Conservation (phyloP, 139 green algal species). For the Medakamo hakoo region DNA sequence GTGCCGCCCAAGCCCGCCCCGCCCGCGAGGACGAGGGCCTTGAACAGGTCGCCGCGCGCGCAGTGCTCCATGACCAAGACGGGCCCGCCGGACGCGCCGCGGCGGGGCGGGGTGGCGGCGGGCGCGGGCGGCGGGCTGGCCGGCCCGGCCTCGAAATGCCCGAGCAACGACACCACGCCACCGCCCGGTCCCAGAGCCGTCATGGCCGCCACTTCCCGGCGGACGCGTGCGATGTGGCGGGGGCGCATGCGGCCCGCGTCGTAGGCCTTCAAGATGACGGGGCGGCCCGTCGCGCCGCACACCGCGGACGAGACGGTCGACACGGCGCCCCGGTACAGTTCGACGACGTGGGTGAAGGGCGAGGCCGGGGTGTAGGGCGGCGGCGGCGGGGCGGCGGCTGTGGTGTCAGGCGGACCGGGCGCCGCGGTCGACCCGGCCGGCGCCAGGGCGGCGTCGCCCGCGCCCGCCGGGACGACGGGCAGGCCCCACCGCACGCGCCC, state of each 20-base stretch:
- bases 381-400: too few species aligned
- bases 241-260: conserved; percentile 17
- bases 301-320: conserved; percentile 47
- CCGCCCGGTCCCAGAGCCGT: background rate
- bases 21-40: conserved; percentile 10
- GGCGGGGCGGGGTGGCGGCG: too few species aligned
- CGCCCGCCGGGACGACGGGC: too few species aligned
- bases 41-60: conserved; percentile 66
- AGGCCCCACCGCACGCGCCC: too few species aligned
- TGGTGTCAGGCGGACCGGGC: too few species aligned
- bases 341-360: background rate
- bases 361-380: background rate
- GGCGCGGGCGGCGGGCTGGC: too few species aligned
- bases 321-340: background rate
- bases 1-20: background rate
- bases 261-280: conserved; percentile 68
- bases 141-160: conserved; percentile 37
- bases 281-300: conserved; percentile 17
- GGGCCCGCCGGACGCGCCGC: background rate
- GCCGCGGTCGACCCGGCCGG: too few species aligned
- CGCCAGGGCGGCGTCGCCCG: too few species aligned
- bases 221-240: background rate
- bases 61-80: conserved; percentile 67
- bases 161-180: conserved; percentile 34
- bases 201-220: background rate